Percentiles rank a stretch among this genome's conserved stretches.
phyloP scores from a whole-genome alignment of 139 green algal genomes.

The Edaphochlamys debaryana region DNA sequence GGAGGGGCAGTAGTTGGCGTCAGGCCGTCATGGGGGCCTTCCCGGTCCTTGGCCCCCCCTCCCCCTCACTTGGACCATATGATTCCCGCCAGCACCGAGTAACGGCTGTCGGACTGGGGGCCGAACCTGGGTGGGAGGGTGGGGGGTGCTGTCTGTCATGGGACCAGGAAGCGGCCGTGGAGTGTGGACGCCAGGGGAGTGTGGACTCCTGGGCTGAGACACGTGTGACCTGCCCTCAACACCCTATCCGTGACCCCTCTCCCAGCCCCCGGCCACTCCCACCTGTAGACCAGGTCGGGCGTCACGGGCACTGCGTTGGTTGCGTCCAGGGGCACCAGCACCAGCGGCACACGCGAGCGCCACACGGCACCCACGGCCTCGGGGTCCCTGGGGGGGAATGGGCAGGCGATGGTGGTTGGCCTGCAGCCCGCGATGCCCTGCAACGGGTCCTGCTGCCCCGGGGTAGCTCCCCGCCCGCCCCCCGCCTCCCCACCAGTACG shows the following conservation, averaged over 20 bases:
- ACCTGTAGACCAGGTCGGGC: neutral
- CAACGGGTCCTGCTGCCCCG: no score
- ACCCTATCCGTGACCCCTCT: no score
- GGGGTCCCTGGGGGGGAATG: neutral
- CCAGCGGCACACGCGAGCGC: conserved; percentile 15
- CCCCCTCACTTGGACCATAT: no score
- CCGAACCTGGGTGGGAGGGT: conserved; percentile 32
- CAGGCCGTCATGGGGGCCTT: no score
- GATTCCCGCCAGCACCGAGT: conserved; percentile 36
- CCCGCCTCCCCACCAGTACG: conserved; percentile 12
- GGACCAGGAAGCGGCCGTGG: no score
- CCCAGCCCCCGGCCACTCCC: neutral
- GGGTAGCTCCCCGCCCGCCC: neutral
- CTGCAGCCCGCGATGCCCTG: no score
- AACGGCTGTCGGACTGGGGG: conserved; percentile 12
- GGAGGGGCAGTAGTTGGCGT: no score
- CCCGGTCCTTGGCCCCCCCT: no score
- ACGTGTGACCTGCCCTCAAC: no score
- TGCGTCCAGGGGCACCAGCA: conserved; percentile 44
- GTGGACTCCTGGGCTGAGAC: no score
- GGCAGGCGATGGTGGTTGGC: neutral
- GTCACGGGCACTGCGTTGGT: conserved; percentile 40
- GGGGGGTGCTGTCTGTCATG: no score
- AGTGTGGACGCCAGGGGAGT: no score
- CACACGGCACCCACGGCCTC: conserved; percentile 27